Conservation (phyloP, 768 basidiomycete species). For the Lactarius indigo region DNA sequence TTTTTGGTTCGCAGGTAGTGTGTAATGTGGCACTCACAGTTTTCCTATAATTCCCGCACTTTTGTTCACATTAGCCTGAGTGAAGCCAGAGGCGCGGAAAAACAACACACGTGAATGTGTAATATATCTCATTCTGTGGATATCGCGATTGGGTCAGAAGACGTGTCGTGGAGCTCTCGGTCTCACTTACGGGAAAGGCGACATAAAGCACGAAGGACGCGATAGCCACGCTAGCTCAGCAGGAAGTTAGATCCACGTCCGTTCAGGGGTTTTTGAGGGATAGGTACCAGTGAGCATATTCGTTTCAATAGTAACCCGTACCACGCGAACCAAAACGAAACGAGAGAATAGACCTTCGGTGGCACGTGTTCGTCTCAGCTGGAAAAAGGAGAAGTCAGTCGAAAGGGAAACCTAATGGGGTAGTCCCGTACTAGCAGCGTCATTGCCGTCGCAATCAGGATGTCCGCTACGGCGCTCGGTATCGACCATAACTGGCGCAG, state of each 20-base stretch:
- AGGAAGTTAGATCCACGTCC: neutral
- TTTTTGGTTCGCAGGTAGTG: neutral
- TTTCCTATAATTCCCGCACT: constrained; percentile 28
- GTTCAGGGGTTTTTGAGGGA: neutral
- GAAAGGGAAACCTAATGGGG: neutral
- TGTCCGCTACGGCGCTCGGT: constrained; percentile 11
- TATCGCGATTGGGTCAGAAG: neutral
- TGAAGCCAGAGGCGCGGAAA: neutral
- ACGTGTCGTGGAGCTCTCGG: too few species aligned
- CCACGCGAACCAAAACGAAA: constrained; percentile 25
- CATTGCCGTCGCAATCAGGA: constrained; percentile 16
- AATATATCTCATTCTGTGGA: constrained; percentile 18
- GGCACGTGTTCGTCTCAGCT: constrained; percentile 3
- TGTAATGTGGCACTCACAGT: constrained; percentile 7
- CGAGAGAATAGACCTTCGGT: constrained; percentile 2
- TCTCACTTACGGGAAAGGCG: constrained; percentile 15
- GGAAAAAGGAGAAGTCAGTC: neutral
- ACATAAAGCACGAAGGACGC: constrained; percentile 8
- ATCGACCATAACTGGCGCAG: constrained; percentile 11
- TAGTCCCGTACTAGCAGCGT: constrained; percentile 5
- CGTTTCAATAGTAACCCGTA: constrained; percentile 30
- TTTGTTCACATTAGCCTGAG: neutral
- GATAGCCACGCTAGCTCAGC: constrained; percentile 9
- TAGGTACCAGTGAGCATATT: constrained; percentile 25
- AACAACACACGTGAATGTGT: constrained; percentile 10